These are phyloP conservation scores for Hygrophila difformis DNA, from an alignment of 257 asterid species.

Conservation along the genomic window DNA sequence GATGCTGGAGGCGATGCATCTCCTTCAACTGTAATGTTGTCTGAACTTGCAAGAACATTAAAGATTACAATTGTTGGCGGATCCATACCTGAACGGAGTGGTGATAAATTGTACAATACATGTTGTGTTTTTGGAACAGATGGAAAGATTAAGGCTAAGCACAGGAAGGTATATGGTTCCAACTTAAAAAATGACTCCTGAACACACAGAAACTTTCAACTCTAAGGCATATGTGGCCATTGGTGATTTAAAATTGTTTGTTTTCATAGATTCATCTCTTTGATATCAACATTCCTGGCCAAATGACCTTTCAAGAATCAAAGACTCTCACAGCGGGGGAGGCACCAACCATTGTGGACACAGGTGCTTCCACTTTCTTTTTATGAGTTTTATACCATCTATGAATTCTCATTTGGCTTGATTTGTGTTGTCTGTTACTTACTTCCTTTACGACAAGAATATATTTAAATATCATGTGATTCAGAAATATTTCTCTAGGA, in stretches of 20 bases:
- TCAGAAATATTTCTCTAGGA: constrained; percentile 7
- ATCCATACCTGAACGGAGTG: constrained; percentile 80
- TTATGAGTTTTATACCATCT: constrained; percentile 6
- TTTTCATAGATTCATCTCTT: constrained; percentile 65
- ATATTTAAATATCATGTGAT: constrained; percentile 13
- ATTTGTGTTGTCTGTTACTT: too few species aligned
- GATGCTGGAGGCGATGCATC: constrained; percentile 85
- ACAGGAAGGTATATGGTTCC: constrained; percentile 65
- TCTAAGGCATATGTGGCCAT: neutral
- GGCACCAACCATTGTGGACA: constrained; percentile 78
- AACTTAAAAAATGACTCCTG: too few species aligned
- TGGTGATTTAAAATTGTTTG: constrained; percentile 17
- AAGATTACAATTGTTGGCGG: constrained; percentile 85
- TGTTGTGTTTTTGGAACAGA: constrained; percentile 86
- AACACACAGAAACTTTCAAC: too few species aligned
- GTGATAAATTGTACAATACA: constrained; percentile 77
- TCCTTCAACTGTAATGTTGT: constrained; percentile 90
- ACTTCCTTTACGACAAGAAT: constrained; percentile 4
- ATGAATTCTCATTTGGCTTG: neutral
- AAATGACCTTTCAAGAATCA: constrained; percentile 75
- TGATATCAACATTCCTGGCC: constrained; percentile 88
- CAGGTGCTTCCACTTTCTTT: constrained; percentile 40
- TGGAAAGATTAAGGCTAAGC: constrained; percentile 87
- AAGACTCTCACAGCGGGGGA: constrained; percentile 87
- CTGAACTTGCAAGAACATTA: constrained; percentile 59